Evolutionary conservation across 495 filamentous ascomycete genomes (phyloP), one percentile per base, ranked within the genome.

Genomic region (Astrothelium macrocarpum): DNA sequence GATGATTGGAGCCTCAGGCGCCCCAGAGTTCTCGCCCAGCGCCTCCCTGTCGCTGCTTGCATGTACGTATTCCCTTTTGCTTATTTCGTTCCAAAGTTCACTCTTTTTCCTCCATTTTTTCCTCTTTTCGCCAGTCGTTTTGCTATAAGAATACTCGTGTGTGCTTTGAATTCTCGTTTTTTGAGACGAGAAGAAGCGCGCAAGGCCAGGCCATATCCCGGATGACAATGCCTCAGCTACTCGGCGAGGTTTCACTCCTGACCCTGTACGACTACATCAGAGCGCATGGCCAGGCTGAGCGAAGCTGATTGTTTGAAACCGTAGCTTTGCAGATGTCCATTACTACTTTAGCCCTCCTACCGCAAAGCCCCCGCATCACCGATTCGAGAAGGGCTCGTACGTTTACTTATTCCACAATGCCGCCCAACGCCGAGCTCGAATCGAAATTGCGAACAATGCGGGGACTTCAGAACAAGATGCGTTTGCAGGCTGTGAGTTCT

Each of bases 311-410:
- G 7, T 28, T 7, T n/a, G n/a, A 3, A 28, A 5, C 23, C 18
- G 46, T 74, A 96, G 91, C 70, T 95, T 91, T 71, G 90, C 85
- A 23, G 91, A 96, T 72, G 79, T 95, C 53, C 91, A 95, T 75
- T 96, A 93, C 74, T 95, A 86, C 72, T 95, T 95, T 76, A 80
- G 85, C 11, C 79, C 82, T 20, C 89, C 90, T 1, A 82, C 82
- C 1, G 78, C 81, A 26, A 87, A 84, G 59, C 89, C 89, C 12
- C 80, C 81, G 31, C 87, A 92, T 71, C 90, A 96, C 74, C 85
- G 91, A 29, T 96, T 96, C 74, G 89, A 92, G 71, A 92, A 92
- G 71, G 84, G 84, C 59, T 95, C 90, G 16, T 95, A 95, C 68
- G 78, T 96, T 43, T 96, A 95, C 72, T 76, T 96, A 29, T 92